These are phyloP conservation scores for Elaphomyces granulatus DNA, from an alignment of 495 filamentous ascomycete genomes.

Conservation along the genomic window DNA sequence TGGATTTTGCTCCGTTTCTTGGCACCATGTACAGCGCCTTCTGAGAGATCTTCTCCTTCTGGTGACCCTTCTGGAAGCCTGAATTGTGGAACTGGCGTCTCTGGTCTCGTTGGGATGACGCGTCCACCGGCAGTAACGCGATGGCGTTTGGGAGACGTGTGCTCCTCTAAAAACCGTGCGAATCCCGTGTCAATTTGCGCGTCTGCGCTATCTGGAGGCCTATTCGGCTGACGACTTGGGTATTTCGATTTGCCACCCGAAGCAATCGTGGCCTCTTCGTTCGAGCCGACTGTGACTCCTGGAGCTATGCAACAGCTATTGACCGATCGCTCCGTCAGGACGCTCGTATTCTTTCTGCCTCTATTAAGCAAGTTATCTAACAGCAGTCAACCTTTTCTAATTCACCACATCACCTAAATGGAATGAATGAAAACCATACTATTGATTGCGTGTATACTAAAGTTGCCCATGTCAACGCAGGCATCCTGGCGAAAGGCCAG, in stretches of 20 bases:
- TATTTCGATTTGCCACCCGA: constrained; percentile 5
- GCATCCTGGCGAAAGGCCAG: constrained; percentile 22
- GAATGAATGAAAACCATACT: constrained; percentile 9
- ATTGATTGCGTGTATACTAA: constrained; percentile 16
- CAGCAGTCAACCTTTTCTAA: background rate
- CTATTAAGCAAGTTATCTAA: constrained; percentile 18
- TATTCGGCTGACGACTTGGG: constrained; percentile 13
- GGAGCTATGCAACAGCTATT: constrained; percentile 6
- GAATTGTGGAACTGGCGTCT: constrained; percentile 20
- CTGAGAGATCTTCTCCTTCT: constrained; percentile 2
- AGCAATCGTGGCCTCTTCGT: constrained; percentile 3
- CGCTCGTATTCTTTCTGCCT: constrained; percentile 6
- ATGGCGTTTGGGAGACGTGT: constrained; percentile 44
- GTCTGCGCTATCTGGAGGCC: constrained; percentile 11
- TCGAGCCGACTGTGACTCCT: constrained; percentile 3
- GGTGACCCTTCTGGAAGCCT: constrained; percentile 9
- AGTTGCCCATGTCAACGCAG: constrained; percentile 16
- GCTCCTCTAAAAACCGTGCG: constrained; percentile 40
- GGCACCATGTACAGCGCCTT: background rate
- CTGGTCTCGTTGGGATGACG: constrained; percentile 38
- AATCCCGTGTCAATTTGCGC: constrained; percentile 28
- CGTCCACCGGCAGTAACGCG: constrained; percentile 52
- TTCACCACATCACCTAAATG: background rate
- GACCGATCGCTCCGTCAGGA: constrained; percentile 10
- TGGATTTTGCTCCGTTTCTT: background rate